phyloP scores from a whole-genome alignment of 2,329 filamentous ascomycete species.

The Eutypella sp. region DNA sequence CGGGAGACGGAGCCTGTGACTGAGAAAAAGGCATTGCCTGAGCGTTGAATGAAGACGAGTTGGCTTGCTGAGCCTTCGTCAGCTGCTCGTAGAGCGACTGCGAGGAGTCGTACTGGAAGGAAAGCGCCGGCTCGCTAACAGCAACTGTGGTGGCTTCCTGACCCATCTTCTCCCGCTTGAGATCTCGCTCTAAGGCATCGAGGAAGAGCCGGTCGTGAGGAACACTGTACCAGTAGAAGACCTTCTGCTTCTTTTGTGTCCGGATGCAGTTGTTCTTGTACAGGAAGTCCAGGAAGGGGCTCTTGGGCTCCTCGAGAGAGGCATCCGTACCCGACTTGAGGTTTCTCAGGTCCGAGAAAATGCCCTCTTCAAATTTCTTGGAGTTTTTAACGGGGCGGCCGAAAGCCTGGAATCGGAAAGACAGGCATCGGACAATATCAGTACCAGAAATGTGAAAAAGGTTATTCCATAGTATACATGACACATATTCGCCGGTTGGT shows the following conservation, averaged over 20 bases:
- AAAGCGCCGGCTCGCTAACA: constrained; percentile 93
- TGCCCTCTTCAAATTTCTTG: constrained; percentile 99
- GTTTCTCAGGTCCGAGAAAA: constrained; percentile 97
- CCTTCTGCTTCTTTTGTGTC: constrained; percentile 99
- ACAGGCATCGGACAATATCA: constrained; percentile 96
- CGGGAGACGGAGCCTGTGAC: constrained; percentile 80
- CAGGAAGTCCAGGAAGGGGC: constrained; percentile 93
- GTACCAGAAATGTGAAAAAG: constrained; percentile 99
- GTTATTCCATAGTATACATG: constrained; percentile 98
- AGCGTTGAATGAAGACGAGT: constrained; percentile 91
- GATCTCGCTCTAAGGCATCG: constrained; percentile 90
- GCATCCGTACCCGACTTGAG: constrained; percentile 97
- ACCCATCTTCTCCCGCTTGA: constrained; percentile 99
- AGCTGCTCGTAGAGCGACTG: constrained; percentile 99
- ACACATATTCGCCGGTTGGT: constrained; percentile 97
- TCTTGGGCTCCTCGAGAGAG: constrained; percentile 97
- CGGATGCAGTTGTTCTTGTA: constrained; percentile 99
- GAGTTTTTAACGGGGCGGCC: constrained; percentile 98
- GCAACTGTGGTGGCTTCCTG: constrained; percentile 94
- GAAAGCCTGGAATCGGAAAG: constrained; percentile 97
- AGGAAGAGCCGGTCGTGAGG: constrained; percentile 96
- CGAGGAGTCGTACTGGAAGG: constrained; percentile 98
- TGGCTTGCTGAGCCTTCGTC: constrained; percentile 98
- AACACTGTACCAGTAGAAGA: constrained; percentile 99
- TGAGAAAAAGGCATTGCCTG: constrained; percentile 65